phyloP scores from a whole-genome alignment of 352 stramenopile species.

The Phytopythium delawarense region DNA sequence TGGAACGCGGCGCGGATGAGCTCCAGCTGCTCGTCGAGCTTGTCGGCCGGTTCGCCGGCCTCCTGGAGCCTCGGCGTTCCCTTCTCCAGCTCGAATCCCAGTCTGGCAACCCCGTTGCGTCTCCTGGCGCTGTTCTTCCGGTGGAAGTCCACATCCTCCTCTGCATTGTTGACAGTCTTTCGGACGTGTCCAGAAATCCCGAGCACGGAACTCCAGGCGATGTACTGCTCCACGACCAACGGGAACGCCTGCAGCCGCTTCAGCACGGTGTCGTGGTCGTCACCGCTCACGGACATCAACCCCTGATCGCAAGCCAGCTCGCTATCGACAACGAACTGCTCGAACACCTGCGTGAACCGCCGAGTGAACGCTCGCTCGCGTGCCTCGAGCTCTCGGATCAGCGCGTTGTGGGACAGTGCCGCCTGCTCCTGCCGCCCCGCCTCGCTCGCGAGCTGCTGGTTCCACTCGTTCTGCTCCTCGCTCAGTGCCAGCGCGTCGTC shows the following conservation, averaged over 20 bases:
- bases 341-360: background rate
- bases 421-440: background rate
- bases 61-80: background rate
- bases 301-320: background rate
- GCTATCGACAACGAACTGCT: background rate
- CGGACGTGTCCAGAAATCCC: background rate
- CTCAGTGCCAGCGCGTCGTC: constrained; percentile 6
- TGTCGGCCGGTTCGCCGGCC: constrained; percentile 7
- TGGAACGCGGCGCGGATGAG: constrained; percentile 34
- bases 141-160: background rate
- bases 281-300: constrained; percentile 12
- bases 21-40: constrained; percentile 31
- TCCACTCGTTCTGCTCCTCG: constrained; percentile 20
- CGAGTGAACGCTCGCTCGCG: background rate
- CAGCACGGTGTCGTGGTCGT: constrained; percentile 11
- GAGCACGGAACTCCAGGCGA: constrained; percentile 6
- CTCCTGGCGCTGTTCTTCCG: background rate
- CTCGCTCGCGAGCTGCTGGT: constrained; percentile 2
- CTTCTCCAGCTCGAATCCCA: background rate
- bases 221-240: constrained; percentile 42
- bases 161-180: background rate
- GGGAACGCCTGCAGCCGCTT: constrained; percentile 50
- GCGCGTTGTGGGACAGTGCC: background rate
- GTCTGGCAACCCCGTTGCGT: background rate
- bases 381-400: constrained; percentile 4